Evolutionary conservation across 495 filamentous ascomycete genomes (phyloP).

Genomic region (Neurospora sublineolata): DNA sequence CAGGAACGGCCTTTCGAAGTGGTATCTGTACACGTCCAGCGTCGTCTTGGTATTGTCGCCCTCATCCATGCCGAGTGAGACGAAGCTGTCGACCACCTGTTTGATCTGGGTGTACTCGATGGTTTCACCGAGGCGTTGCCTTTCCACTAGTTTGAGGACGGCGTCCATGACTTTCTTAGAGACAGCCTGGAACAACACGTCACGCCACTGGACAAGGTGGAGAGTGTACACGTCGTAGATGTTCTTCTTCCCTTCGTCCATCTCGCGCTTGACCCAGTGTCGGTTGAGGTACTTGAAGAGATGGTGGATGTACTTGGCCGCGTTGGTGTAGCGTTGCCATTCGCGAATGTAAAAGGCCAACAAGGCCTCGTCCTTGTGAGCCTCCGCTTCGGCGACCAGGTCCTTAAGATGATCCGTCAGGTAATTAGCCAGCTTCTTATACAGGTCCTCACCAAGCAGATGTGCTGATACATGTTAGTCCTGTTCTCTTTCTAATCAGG

Average conservation of each 20-base stretch:
- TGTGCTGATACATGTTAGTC: slow-evolving; percentile 50
- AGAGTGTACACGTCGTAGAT: slow-evolving; percentile 97
- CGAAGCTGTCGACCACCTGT: slow-evolving; percentile 92
- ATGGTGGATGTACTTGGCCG: slow-evolving; percentile 94
- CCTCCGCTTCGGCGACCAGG: slow-evolving; percentile 55
- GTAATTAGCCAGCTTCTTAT: slow-evolving; percentile 78
- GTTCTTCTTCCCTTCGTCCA: slow-evolving; percentile 98
- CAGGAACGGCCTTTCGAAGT: slow-evolving; percentile 90
- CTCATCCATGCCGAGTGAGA: slow-evolving; percentile 89
- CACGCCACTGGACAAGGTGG: slow-evolving; percentile 88
- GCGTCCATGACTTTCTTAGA: slow-evolving; percentile 87
- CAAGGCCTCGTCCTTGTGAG: slow-evolving; percentile 79
- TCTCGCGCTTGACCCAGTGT: slow-evolving; percentile 98
- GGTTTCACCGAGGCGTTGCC: slow-evolving; percentile 94
- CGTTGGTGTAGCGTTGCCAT: slow-evolving; percentile 91
- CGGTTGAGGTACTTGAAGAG: slow-evolving; percentile 94
- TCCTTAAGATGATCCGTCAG: slow-evolving; percentile 60
- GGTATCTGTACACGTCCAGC: slow-evolving; percentile 81
- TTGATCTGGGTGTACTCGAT: slow-evolving; percentile 97
- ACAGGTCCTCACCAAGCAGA: slow-evolving; percentile 89
- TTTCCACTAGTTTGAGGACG: slow-evolving; percentile 90
- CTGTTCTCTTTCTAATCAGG: too few species aligned
- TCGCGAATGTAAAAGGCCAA: slow-evolving; percentile 92
- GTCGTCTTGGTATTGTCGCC: slow-evolving; percentile 87
- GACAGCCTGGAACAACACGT: slow-evolving; percentile 75